Evolutionary conservation across 78 protist genomes (phyloP), one percentile per base, ranked within the genome.

Genomic region (Pigoraptor vietnamica): DNA sequence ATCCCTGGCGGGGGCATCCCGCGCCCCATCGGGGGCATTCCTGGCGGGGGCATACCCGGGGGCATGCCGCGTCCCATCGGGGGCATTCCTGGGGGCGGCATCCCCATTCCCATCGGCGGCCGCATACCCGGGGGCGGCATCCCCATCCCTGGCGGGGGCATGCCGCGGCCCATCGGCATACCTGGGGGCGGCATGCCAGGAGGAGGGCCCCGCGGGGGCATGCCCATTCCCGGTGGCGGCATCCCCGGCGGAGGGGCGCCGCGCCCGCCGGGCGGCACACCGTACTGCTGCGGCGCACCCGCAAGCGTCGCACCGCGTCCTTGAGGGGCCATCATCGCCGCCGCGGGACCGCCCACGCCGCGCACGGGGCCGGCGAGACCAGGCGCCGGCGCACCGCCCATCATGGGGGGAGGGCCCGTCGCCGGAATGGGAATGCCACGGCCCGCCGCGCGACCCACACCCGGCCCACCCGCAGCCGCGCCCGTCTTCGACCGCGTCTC

Each of bases 361-460:
- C 96, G 39, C 24, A 89, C 97, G 9, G 97, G 98, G 23, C 98
- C 98, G 0, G 96, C 90, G 0, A 97, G 93, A 25, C 98, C 97
- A 0, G 87, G 36, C 25, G 39, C 84, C 2, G 48, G 81, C 6
- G 88, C 95, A 33, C 35, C 91, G 1, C 87, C 87, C 24, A 81
- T 90, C 6, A 88, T 92, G 40, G 40, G 89, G 35, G 56, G 87
- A 32, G 82, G 36, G 29, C 93, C 92, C 14, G 67, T 88, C 23
- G 67, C 95, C n/a, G n/a, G n/a, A n/a, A n/a, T n/a, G 0, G 96
- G 90, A 55, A 93, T 86, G 14, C 97, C 98, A 0, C 98, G 81
- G 48, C 98, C 97, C 0, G 92, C 95, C 0, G 97, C 96, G 25
- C 94, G 94, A 2, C 95, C 98, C 36, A 90, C 40, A 29, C 98